A percentile compares a stretch with the other conserved stretches of the same genome.
phyloP scores from a whole-genome alignment of 1,284 basidiomycete species.

The Rhodotorula sp. region DNA sequence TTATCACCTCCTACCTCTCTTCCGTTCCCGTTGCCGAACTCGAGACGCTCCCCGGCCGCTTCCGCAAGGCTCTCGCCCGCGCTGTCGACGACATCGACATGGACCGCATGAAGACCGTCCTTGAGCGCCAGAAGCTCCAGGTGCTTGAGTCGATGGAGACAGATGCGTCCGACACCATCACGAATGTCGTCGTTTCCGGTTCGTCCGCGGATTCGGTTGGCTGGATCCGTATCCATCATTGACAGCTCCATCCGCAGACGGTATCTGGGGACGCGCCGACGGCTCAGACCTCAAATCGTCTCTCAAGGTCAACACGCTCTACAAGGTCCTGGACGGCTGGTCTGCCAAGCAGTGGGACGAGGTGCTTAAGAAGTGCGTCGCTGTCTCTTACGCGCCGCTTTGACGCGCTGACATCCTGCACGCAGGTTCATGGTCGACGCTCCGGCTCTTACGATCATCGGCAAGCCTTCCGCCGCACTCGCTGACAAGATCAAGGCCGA shows the following conservation, averaged over 20 bases:
- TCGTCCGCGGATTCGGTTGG: conserved; percentile 43
- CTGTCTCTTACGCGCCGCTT: conserved; percentile 2
- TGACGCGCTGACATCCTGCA: not conserved
- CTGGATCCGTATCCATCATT: conserved; percentile 61
- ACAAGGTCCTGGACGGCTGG: conserved; percentile 64
- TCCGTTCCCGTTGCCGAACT: conserved; percentile 81
- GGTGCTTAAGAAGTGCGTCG: conserved; percentile 71
- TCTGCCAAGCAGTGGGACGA: conserved; percentile 71
- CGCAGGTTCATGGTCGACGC: conserved; percentile 73
- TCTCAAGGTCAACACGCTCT: conserved; percentile 77
- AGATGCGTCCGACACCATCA: conserved; percentile 49
- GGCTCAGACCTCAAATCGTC: conserved; percentile 73
- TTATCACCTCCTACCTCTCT: conserved; percentile 73
- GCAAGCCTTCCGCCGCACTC: conserved; percentile 83
- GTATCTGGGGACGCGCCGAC: conserved; percentile 80
- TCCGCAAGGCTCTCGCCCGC: conserved; percentile 67
- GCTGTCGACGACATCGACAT: conserved; percentile 80
- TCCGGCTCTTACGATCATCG: conserved; percentile 69
- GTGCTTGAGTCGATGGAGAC: conserved; percentile 51
- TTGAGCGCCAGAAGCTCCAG: conserved; percentile 70
- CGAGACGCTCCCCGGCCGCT: conserved; percentile 65
- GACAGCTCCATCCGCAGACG: conserved; percentile 64
- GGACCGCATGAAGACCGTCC: conserved; percentile 82
- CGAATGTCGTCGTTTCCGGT: conserved; percentile 46
- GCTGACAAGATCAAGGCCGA: conserved; percentile 76